These are phyloP conservation scores for Tetrahymena malaccensis DNA, from an alignment of 73 alveolate species.

Conservation along the genomic window DNA sequence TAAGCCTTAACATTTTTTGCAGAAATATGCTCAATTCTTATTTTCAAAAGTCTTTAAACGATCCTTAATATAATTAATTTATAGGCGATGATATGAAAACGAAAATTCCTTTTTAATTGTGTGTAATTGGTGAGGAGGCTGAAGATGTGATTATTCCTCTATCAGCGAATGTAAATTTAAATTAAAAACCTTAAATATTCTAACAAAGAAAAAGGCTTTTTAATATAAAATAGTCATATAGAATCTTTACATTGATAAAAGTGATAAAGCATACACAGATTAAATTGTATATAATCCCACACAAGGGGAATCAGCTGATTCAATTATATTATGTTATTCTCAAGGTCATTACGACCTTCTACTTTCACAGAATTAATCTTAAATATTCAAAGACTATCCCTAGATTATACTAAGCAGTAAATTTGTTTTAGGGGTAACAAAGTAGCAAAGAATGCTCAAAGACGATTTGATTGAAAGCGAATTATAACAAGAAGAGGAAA, in stretches of 20 bases:
- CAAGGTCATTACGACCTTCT: neutral
- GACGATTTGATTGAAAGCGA: neutral
- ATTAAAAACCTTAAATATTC: neutral
- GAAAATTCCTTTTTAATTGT: neutral
- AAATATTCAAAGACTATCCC: neutral
- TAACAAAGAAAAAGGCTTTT: neutral
- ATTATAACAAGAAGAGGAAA: neutral
- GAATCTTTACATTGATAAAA: neutral
- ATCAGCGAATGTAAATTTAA: neutral
- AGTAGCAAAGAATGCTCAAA: neutral
- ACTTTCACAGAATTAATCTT: neutral
- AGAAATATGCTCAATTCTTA: neutral
- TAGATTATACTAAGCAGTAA: neutral
- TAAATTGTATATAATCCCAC: neutral
- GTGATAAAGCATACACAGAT: neutral
- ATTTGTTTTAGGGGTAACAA: neutral
- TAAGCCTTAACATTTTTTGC: neutral
- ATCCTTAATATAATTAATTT: neutral
- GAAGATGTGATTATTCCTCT: neutral
- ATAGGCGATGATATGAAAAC: neutral
- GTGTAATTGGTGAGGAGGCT: neutral
- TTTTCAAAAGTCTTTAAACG: neutral
- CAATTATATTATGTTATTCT: neutral
- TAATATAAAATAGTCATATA: neutral
- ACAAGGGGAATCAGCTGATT: neutral